Conservation (phyloP, 495 filamentous ascomycete genomes). For the Tuber aestivum region DNA sequence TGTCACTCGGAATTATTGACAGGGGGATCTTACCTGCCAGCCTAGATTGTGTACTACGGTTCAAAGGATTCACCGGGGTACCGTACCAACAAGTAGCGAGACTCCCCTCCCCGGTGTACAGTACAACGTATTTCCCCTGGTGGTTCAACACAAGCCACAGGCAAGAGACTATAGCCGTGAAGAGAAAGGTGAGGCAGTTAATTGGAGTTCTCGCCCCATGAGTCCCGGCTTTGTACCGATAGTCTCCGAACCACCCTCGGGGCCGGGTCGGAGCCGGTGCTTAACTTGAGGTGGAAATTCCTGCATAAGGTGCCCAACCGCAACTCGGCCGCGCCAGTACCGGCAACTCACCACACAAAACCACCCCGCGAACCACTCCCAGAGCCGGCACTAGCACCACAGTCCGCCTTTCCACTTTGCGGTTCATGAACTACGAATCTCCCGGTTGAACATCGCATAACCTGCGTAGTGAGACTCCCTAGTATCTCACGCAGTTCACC, state of each 20-base stretch:
- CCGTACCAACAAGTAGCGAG: neutral
- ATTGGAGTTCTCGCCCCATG: neutral
- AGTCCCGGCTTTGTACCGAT: too few relatives aligned
- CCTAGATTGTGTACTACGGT: neutral
- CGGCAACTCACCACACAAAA: neutral
- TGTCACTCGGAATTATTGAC: neutral
- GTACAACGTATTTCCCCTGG: neutral
- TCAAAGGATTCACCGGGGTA: neutral
- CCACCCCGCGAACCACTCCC: neutral
- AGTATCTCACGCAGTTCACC: neutral
- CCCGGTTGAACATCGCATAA: neutral
- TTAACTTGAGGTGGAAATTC: neutral
- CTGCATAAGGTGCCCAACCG: neutral
- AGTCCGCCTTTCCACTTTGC: neutral
- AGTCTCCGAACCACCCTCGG: neutral
- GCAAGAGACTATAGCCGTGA: neutral
- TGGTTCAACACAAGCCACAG: neutral
- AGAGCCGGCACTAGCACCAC: neutral
- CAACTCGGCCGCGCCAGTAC: neutral
- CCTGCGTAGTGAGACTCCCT: neutral
- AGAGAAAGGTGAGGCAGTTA: neutral
- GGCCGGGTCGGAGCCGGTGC: too few relatives aligned
- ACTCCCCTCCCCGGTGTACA: neutral
- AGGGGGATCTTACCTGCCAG: neutral
- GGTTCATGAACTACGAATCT: neutral